Evolutionary conservation across 257 asterid species (phyloP), one percentile per base, ranked within the genome.

Genomic region (Solanum raphanifolium): DNA sequence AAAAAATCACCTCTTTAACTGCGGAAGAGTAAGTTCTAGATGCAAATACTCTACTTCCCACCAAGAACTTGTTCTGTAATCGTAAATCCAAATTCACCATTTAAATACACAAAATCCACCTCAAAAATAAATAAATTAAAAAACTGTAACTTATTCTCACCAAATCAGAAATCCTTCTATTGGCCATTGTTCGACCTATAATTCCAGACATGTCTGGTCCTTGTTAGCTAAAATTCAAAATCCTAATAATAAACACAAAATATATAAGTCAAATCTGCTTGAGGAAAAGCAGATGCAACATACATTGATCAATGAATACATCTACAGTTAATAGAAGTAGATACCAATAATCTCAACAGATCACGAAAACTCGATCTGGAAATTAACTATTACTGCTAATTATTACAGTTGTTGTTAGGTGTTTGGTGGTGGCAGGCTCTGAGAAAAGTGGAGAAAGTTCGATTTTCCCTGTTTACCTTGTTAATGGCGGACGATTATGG

Each of bases 11-110:
- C 98, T 95, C 91, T 88, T 95, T 95, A 25, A 91, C 93, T 21
- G 95, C 72, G 35, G 98, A 95, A 87, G 98, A 92, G 90, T 91
- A 95, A 35, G 94, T 86, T 93, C 97, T 90, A 87, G 92, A 91
- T 23, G 93, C 96, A 92, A 87, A 87, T 35, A 89, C 91, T 62
- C 95, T 91, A 89, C 93, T 88, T 88, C 95, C 93, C 38, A 86
- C 13, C 81, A 83, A 21, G 3, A 25, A 35, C 83, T 39, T 52
- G 74, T 85, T 71, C 88, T 83, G 78, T 86, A 87, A 71, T 76
- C 2, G 29, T n/a, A 89, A 85, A 69, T 35, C 86, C 55, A 25
- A 81, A 81, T 71, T 38, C 38, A 32, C 23, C 29, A 31, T 23
- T 46, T 43, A 87, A 86, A 39, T 73, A 79, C 36, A 71, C 82